Conservation (phyloP, 2,329 filamentous ascomycete genomes). For the Pseudogymnoascus destructans region DNA sequence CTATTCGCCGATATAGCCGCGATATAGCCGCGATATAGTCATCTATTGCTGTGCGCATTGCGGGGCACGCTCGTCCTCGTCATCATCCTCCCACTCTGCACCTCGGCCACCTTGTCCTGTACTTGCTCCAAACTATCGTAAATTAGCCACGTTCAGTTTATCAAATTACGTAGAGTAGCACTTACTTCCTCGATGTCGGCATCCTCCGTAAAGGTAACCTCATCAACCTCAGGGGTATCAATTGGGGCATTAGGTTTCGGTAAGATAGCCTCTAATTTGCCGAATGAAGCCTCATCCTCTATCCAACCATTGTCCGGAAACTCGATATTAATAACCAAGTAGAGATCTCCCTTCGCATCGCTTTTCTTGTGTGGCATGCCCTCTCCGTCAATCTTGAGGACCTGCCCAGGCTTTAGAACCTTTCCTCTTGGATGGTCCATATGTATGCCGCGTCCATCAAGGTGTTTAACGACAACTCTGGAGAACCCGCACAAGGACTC, state of each 20-base stretch:
- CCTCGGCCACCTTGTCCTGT: constrained; percentile 52
- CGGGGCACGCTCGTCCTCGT: constrained; percentile 42
- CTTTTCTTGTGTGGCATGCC: constrained; percentile 89
- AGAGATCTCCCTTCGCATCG: constrained; percentile 75
- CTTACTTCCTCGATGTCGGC: constrained; percentile 67
- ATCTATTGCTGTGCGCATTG: constrained; percentile 42
- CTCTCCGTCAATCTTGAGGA: constrained; percentile 75
- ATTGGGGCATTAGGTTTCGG: constrained; percentile 50
- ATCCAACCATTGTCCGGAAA: constrained; percentile 86
- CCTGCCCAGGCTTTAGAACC: constrained; percentile 68
- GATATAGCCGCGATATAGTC: background rate
- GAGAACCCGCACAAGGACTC: constrained; percentile 86
- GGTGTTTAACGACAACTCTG: constrained; percentile 77
- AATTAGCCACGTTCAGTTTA: constrained; percentile 21
- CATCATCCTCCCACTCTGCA: constrained; percentile 59
- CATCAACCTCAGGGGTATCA: constrained; percentile 63
- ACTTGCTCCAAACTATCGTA: constrained; percentile 48
- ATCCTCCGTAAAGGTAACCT: constrained; percentile 75
- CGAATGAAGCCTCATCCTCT: constrained; percentile 54
- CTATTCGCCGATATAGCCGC: background rate
- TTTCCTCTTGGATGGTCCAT: constrained; percentile 70
- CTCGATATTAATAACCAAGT: constrained; percentile 69
- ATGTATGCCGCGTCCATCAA: constrained; percentile 83
- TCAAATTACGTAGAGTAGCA: constrained; percentile 15
- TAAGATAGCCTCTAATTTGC: constrained; percentile 60